Base-by-base conservation (phyloP, 805 yeast species). In the Sugiyamaella lignohabitans region DNA sequence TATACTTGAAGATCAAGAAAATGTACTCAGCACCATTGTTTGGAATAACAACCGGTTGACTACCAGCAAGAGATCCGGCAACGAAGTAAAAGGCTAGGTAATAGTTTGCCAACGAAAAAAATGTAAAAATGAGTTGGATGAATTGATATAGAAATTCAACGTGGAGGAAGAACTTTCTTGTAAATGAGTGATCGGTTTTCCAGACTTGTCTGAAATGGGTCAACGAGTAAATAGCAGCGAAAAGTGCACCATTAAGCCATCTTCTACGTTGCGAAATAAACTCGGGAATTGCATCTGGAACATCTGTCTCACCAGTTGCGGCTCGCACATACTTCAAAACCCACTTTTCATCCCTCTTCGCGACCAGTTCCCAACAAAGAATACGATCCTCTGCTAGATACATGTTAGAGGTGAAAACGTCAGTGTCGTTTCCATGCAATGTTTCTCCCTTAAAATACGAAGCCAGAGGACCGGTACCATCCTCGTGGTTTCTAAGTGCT, bases 241-340 rank as follows among this genome's bases (percentile, higher is more conserved):
- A 93, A 61, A 93, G 77, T 1, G 98, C 95, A 63, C 99, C 99
- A 65, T 91, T 91, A 51, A 91, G 75, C 98, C 98, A 91, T 72
- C 98, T 81, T 71, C 98, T 83, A 70, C 98, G 82, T 70, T 91
- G 98, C 47, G 93, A 78, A 45, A 91, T 86, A 60, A 93, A 87
- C 61, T 93, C 98, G n/a, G 96, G 84, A 38, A 89, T 74, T n/a
- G 75, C 72, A 60, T 89, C 97, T 5, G 98, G 98, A 43, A 88
- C 96, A 76, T 91, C 98, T 1, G 98, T 91, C 64, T 89, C 97
- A 57, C 96, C 98, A 43, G 82, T 83, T 14, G 97, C 97, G 58
- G 80, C 87, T 58, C 85, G 84, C 46, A 91, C 97, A 62, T 88
- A 91, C 59, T 88, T 85, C 58, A 91, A 72, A 14, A 91, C 84